Conservation (phyloP, 2,329 filamentous ascomycete genomes). For the Sporothrix protearum region DNA sequence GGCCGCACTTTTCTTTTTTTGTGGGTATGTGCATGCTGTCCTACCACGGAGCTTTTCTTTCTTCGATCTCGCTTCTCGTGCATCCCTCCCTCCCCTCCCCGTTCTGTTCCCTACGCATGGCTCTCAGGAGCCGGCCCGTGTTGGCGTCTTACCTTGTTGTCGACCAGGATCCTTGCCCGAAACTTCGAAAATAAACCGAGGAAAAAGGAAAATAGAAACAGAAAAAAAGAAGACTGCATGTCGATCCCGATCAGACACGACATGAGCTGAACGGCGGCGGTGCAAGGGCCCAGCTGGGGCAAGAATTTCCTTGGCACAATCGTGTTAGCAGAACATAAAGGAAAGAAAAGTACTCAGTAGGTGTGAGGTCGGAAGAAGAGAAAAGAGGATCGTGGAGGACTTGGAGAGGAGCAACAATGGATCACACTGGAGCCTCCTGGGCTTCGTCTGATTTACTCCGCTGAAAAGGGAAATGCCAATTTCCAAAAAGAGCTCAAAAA, state of each 20-base stretch:
- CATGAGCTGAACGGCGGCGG: background rate
- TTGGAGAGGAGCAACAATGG: background rate
- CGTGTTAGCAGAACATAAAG: background rate
- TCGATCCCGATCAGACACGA: constrained; percentile 4
- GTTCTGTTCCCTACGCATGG: background rate
- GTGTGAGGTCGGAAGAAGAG: background rate
- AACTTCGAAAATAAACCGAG: background rate
- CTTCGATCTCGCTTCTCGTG: background rate
- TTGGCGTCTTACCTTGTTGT: background rate
- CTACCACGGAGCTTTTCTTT: background rate
- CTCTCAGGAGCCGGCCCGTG: background rate
- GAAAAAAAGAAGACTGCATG: background rate
- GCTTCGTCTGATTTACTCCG: background rate
- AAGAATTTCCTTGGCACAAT: background rate
- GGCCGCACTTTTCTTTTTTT: constrained; percentile 4
- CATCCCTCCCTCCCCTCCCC: background rate
- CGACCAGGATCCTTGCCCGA: background rate
- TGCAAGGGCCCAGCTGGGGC: background rate
- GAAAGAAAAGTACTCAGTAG: too few species aligned
- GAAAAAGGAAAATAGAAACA: background rate
- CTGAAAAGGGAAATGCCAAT: background rate
- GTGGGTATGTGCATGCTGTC: background rate
- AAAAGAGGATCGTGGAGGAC: background rate
- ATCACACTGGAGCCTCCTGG: background rate
- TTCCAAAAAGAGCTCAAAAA: background rate